Evolutionary conservation across 345 rosid species (phyloP).

Genomic region (Populus alba): DNA sequence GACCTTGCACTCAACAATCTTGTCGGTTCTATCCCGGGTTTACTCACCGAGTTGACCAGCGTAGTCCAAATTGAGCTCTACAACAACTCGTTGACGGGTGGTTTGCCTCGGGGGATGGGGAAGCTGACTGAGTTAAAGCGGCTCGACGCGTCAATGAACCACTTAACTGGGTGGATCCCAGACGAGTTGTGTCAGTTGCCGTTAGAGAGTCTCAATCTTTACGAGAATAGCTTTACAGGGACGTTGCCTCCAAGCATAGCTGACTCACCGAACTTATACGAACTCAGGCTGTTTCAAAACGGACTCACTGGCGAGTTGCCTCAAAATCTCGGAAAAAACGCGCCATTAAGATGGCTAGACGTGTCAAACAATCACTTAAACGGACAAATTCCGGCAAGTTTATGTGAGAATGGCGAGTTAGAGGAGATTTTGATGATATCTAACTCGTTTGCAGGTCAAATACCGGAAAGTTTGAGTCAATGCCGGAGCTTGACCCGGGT

Average conservation of each 20-base stretch:
- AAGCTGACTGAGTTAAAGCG: constrained; percentile 59
- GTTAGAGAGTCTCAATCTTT: constrained; percentile 80
- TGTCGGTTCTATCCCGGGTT: constrained; percentile 63
- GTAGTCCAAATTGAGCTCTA: constrained; percentile 90
- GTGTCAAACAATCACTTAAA: constrained; percentile 64
- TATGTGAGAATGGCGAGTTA: constrained; percentile 63
- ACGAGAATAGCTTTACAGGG: constrained; percentile 71
- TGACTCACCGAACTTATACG: constrained; percentile 67
- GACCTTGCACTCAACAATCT: constrained; percentile 77
- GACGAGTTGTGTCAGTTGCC: constrained; percentile 71
- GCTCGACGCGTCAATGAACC: constrained; percentile 89
- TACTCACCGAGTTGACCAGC: constrained; percentile 55
- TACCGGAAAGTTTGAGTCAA: constrained; percentile 55
- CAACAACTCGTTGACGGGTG: constrained; percentile 84
- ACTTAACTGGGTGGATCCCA: constrained; percentile 62
- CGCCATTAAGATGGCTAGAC: constrained; percentile 78
- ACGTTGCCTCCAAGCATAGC: constrained; percentile 62
- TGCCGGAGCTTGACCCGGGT: constrained; percentile 73
- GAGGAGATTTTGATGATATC: constrained; percentile 69
- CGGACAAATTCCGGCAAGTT: constrained; percentile 57
- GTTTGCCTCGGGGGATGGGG: constrained; percentile 57
- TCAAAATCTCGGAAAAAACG: constrained; percentile 58
- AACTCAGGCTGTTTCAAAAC: constrained; percentile 75
- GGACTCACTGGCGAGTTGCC: constrained; percentile 66
- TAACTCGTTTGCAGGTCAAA: constrained; percentile 63